Evolutionary conservation across 2,329 filamentous ascomycete species (phyloP).

Genomic region (Hypoxylon sp.): DNA sequence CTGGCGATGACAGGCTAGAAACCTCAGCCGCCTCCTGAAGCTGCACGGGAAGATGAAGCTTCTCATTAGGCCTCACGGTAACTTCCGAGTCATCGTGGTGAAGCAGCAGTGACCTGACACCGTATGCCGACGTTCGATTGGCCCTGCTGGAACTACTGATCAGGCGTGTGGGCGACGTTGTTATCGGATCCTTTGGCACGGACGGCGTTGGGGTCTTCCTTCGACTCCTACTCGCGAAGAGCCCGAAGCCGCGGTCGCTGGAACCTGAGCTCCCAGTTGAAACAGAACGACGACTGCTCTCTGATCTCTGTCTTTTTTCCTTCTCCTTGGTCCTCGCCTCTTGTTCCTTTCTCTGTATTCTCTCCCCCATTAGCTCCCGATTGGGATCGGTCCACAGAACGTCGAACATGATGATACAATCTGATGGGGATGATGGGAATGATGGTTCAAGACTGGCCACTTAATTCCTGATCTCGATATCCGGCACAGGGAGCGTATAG

Average conservation of each 20-base stretch:
- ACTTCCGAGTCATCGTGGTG: constrained; percentile 34
- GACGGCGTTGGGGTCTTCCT: constrained; percentile 44
- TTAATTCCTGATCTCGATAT: constrained; percentile 5
- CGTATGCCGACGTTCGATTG: constrained; percentile 36
- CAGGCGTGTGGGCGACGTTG: constrained; percentile 4
- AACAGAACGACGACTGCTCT: constrained; percentile 46
- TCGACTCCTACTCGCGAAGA: constrained; percentile 53
- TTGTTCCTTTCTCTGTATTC: constrained; percentile 57
- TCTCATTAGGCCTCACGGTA: constrained; percentile 34
- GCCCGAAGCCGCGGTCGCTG: constrained; percentile 50
- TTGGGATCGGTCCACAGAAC: constrained; percentile 66
- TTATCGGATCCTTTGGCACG: constrained; percentile 20
- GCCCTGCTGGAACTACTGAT: constrained; percentile 20
- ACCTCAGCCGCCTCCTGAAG: constrained; percentile 30
- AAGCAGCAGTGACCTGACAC: constrained; percentile 38
- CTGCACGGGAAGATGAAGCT: constrained; percentile 28
- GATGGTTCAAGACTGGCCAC: not conserved
- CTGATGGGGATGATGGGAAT: too few species aligned
- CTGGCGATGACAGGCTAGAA: constrained; percentile 47
- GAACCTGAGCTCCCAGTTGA: constrained; percentile 57
- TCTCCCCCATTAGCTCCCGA: constrained; percentile 61
- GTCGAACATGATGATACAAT: constrained; percentile 60
- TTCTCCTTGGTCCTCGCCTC: constrained; percentile 48
- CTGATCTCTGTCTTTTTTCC: constrained; percentile 39
- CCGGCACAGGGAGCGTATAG: constrained; percentile 18